Conservation (phyloP, 2,329 filamentous ascomycete genomes). For the Ophiocordyceps camponoti-rufipedis region DNA sequence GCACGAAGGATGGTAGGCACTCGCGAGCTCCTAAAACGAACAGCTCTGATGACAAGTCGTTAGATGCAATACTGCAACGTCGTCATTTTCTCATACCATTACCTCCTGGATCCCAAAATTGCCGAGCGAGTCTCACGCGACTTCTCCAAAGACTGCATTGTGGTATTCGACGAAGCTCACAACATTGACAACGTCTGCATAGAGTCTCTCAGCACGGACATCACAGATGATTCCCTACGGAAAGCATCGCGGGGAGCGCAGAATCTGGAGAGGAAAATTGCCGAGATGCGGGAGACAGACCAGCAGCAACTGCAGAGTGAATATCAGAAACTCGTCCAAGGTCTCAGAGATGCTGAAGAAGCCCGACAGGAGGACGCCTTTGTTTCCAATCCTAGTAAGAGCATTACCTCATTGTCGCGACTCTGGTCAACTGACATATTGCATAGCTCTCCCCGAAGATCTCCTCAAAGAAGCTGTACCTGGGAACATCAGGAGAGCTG, state of each 20-base stretch:
- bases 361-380: constrained; percentile 86
- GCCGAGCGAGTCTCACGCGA: constrained; percentile 90
- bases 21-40: neutral
- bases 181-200: constrained; percentile 99
- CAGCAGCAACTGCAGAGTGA: constrained; percentile 87
- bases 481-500: constrained; percentile 86
- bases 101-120: constrained; percentile 93
- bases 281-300: constrained; percentile 90
- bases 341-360: constrained; percentile 72
- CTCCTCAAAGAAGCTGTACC: constrained; percentile 89
- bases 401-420: neutral
- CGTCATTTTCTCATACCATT: constrained; percentile 99
- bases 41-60: neutral
- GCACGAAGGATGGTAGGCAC: constrained; percentile 65
- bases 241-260: constrained; percentile 81
- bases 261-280: constrained; percentile 79
- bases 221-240: constrained; percentile 85
- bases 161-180: constrained; percentile 96
- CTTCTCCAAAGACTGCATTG: constrained; percentile 92
- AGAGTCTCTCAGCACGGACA: constrained; percentile 87
- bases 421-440: constrained; percentile 5
- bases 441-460: constrained; percentile 68
- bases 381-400: constrained; percentile 67
- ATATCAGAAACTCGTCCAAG: constrained; percentile 88
- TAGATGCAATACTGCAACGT: constrained; percentile 98